Evolutionary conservation across 2,329 filamentous ascomycete species (phyloP), one percentile per base, ranked within the genome.

Genomic region (Dichotomopilus funicola): DNA sequence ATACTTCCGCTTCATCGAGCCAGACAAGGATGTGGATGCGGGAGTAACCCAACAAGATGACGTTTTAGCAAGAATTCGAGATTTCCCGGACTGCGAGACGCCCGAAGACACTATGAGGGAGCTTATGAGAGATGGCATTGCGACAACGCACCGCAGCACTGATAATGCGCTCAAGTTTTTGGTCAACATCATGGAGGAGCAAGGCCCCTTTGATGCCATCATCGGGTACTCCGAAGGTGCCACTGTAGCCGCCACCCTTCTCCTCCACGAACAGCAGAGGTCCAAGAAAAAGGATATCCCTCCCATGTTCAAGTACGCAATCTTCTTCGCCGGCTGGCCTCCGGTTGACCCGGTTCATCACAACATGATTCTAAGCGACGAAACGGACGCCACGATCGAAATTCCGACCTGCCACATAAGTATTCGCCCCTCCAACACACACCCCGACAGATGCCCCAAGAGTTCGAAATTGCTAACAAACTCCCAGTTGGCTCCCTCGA

Each of bases 171-270:
- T 76, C 53, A 67, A 72, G 54, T 74, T 68, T 47, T 65, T 79
- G 1, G 67, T 75, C 60, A 64, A 73, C 8, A 72, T 76, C 5
- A 70, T 82, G 60, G 72, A 78, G 12, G 70, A 75, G 38, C 66
- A 71, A 3, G 72, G 72, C 0, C 72, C 73, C 1, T 73, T 80
- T 55, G 75, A 78, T 56, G 81, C 78, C 2, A 76, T 85, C 46
- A 72, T 85, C 13, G 81, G 81, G 1, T 85, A 83, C 62, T 83
- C 80, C 0, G 81, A 85, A 63, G 81, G 81, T 3, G 80, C 81
- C 1, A 78, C 77, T 0, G 73, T 80, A 11, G 81, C 80, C 0
- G 75, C 76, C 0, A 80, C 76, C 0, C 63, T 80, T 7, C 68
- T 82, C 7, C 67, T 82, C 3, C 75, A 80, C 50, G 78, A 82